Base-by-base conservation (phyloP, 108 stramenopile genomes). In the Cyclostephanos tholiformis region DNA sequence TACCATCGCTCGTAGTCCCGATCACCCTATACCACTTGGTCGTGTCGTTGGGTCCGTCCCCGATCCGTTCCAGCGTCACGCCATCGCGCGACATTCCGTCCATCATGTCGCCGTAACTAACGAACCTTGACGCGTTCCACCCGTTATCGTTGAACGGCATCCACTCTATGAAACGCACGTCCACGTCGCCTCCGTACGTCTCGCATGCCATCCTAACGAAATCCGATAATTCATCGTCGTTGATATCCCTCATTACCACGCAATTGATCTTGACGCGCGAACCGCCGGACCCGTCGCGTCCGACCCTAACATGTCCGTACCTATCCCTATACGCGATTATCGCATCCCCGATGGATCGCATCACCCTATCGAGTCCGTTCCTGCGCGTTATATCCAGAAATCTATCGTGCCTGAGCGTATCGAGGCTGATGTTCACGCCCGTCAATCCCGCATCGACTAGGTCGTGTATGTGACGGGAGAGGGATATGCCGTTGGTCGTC, bases 101-200 rank as follows among this genome's bases (percentile, higher is more conserved):
- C 46, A 93, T 64, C 90, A 97, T 91, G 48, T 97, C 97, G 52
- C 76, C 63, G 67, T 97, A 98, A 30, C 91, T 84, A 11, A 99
- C 75, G 71, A 97, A 96, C 38, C 80, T 75, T 36, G 73, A 69
- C 53, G 72, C 75, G 63, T 89, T 89, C 91, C 97, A 99, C 19
- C 87, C 86, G 80, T 99, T 99, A 66, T 91, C 94, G 63, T 94
- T 90, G 72, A 99, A 99, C 25, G 99, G 99, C 99, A 99, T 99
- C 94, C 96, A 97, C 86, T 99, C 99, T 61, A 99, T 99, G 73
- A 99, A 99, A 6, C 99, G 90, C 43, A 98, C 85, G 59, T 97
- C 93, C 14, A 98, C 77, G 41, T 84, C 63, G 16, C 84, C 86
- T 19, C 83, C 65, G 69, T 73, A 80, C 2, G 26, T 43, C 6